Conservation (phyloP, 805 yeast species). For the Yamadazyma paraphyllophila region DNA sequence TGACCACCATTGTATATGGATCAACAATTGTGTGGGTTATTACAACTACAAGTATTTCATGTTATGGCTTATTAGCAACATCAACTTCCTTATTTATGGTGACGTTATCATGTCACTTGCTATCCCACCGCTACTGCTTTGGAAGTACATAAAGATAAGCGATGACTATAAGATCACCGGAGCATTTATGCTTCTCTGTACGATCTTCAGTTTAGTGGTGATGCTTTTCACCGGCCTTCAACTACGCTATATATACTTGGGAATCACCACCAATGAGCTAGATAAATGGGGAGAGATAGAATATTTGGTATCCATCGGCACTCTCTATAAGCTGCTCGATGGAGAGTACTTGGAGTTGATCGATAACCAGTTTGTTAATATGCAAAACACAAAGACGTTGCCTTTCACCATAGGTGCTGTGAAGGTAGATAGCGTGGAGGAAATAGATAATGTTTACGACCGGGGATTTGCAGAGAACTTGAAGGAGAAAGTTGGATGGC, state of each 20-base stretch:
- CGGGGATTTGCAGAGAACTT: conserved; percentile 45
- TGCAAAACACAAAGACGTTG: conserved; percentile 11
- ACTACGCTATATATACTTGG: conserved; percentile 51
- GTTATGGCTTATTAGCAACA: conserved; percentile 51
- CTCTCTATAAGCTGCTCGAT: conserved; percentile 23
- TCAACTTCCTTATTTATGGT: conserved; percentile 41
- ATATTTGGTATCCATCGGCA: conserved; percentile 33
- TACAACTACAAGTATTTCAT: conserved; percentile 63
- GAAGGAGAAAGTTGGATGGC: conserved; percentile 15
- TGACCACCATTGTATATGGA: conserved; percentile 67
- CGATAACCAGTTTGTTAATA: conserved; percentile 9
- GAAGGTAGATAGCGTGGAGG: conserved; percentile 8
- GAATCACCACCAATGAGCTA: conserved; percentile 74
- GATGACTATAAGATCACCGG: conserved; percentile 39
- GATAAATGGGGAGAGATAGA: conserved; percentile 70
- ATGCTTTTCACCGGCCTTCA: conserved; percentile 44
- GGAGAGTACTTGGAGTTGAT: conserved; percentile 24
- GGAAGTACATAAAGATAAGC: conserved; percentile 26
- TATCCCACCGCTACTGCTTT: conserved; percentile 9
- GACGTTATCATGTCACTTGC: conserved; percentile 20
- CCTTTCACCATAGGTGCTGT: conserved; percentile 1
- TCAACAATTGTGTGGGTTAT: conserved; percentile 72
- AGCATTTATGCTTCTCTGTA: conserved; percentile 38
- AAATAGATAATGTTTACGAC: conserved; percentile 44
- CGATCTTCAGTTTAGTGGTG: conserved; percentile 36